Evolutionary conservation across 2,329 filamentous ascomycete genomes (phyloP).

Genomic region (Pseudogymnoascus sp.): DNA sequence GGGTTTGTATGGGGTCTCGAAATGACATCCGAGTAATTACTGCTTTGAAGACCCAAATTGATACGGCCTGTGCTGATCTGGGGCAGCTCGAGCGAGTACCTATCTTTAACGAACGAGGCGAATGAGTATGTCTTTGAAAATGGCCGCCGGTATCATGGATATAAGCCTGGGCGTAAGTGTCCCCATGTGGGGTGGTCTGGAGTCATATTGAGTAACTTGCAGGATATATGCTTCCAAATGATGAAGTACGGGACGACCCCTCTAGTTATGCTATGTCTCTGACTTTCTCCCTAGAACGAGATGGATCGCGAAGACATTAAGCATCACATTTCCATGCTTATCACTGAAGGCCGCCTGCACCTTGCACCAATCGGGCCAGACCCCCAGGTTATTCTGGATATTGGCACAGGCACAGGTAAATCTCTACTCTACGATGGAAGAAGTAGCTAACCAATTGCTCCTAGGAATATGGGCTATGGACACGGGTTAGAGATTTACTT

Average conservation of each 20-base stretch:
- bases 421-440: background rate
- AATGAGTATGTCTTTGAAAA: conserved; percentile 9
- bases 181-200: background rate
- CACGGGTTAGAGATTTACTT: conserved; percentile 9
- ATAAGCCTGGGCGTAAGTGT: conserved; percentile 7
- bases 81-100: background rate
- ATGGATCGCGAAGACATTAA: conserved; percentile 14
- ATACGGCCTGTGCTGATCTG: background rate
- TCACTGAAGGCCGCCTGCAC: conserved; percentile 10
- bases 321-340: conserved; percentile 11
- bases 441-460: background rate
- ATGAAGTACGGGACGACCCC: conserved; percentile 4
- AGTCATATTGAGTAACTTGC: background rate
- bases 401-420: conserved; percentile 11
- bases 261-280: conserved; percentile 14
- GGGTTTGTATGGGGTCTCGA: background rate
- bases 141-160: conserved; percentile 10
- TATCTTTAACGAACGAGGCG: background rate
- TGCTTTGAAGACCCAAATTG: background rate
- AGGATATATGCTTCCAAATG: conserved; percentile 7
- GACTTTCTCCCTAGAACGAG: conserved; percentile 2
- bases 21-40: background rate
- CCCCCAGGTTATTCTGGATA: conserved; percentile 11
- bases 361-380: background rate
- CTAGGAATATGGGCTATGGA: conserved; percentile 16